These are phyloP conservation scores for Thelonectria rubi DNA, from an alignment of 2,329 filamentous ascomycete species.

Conservation along the genomic window DNA sequence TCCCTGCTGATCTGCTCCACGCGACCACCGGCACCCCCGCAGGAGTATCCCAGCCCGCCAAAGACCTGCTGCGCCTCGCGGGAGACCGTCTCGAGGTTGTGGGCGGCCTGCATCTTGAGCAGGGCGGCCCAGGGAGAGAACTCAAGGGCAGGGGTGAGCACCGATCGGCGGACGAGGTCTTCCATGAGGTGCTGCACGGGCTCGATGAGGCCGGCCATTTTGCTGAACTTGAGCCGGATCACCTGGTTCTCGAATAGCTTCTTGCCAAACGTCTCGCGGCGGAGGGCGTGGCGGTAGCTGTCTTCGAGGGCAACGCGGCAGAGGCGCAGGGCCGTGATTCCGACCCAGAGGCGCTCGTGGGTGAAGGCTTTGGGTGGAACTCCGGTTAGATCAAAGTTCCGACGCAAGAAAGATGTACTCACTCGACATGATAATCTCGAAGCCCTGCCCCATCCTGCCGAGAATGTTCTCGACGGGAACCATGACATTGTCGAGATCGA, in stretches of 20 bases:
- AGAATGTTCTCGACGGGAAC: slow-evolving; percentile 56
- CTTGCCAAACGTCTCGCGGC: slow-evolving; percentile 66
- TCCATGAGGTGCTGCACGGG: slow-evolving; percentile 40
- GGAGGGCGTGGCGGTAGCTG: slow-evolving; percentile 59
- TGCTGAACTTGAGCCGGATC: slow-evolving; percentile 66
- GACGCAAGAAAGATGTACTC: neutral
- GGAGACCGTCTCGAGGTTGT: neutral
- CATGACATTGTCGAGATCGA: slow-evolving; percentile 63
- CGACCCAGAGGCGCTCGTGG: slow-evolving; percentile 65
- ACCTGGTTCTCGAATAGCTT: slow-evolving; percentile 65
- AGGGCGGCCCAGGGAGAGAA: slow-evolving; percentile 3
- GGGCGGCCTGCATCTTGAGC: slow-evolving; percentile 8
- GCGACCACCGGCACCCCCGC: neutral
- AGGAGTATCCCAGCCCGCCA: slow-evolving; percentile 14
- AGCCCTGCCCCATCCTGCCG: slow-evolving; percentile 63
- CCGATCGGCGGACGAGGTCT: neutral
- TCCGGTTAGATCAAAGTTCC: neutral
- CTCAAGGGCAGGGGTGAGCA: neutral
- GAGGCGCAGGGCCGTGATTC: slow-evolving; percentile 63
- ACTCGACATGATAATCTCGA: slow-evolving; percentile 62
- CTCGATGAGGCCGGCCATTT: slow-evolving; percentile 65
- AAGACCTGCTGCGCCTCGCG: slow-evolving; percentile 22
- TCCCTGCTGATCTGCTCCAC: slow-evolving; percentile 24
- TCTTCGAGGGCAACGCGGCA: slow-evolving; percentile 63
- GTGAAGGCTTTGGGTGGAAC: slow-evolving; percentile 54